Base-by-base conservation (phyloP, 2,329 filamentous ascomycete species). In the Exophiala sideris region DNA sequence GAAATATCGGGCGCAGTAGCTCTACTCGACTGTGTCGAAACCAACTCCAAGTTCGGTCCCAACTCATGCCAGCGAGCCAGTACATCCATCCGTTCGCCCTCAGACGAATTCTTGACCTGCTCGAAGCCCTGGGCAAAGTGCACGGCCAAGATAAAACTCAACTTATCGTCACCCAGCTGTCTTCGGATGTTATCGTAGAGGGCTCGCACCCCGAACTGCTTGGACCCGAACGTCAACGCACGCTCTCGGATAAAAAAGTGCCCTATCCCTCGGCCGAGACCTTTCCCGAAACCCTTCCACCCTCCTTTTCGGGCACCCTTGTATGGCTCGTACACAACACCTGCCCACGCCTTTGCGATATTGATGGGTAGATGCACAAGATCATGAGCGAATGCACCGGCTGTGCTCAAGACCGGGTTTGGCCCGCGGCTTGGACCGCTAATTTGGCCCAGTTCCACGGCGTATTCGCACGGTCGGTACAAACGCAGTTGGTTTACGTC, bases 351-450 rank as follows among this genome's bases (percentile, higher is more conserved):
- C 41, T 75, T 71, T 9, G 74, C 72, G 2, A 71, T 72, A 10
- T 72, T 75, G 14, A 85, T 34, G 80, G 86, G 36, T 85, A 84
- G 45, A 91, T 77, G 18, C 91, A 91, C 5, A 86, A 87, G 12
- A 94, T 74, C 1, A 95, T 72, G 62, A 0, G 91, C 88, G 39
- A 83, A 82, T 0, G 89, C 84, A 12, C 84, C 87, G 12, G 88
- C 89, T 8, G 86, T 84, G 16, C 94, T 81, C 0, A 89, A 89
- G 88, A 64, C 81, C 83, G 0, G 89, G 89, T 48, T 90, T 85
- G 34, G 86, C 18, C 54, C 59, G 46, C 42, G 57, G 16, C 48
- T 39, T 24, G 44, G 51, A 5, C 45, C 36, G 32, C 34, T 53
- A 20, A 53, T 55, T 16, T 32, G 53, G 18, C 50, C 61, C 56